Conservation (phyloP, 768 basidiomycete genomes). For the Plicaturopsis crispa region DNA sequence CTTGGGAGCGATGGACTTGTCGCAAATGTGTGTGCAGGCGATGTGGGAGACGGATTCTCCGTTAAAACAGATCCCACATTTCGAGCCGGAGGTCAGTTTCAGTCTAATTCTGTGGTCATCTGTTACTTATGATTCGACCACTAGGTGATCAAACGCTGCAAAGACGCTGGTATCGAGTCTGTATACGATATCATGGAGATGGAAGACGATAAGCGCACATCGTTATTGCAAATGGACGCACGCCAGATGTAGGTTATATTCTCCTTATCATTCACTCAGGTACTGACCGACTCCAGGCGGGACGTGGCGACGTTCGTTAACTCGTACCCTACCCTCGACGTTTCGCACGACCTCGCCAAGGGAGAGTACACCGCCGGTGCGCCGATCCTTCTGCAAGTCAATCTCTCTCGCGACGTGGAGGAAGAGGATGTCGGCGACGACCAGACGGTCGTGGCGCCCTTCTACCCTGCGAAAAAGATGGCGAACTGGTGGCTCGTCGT, state of each 20-base stretch:
- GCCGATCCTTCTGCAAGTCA: conserved; percentile 76
- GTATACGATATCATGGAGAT: conserved; percentile 99
- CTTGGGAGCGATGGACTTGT: conserved; percentile 93
- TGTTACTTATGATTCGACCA: neutral
- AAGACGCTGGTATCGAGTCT: conserved; percentile 71
- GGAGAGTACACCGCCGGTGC: conserved; percentile 81
- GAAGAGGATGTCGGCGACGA: conserved; percentile 52
- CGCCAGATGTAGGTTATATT: conserved; percentile 81
- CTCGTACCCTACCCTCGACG: conserved; percentile 94
- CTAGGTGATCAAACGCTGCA: conserved; percentile 80
- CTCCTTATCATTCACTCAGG: neutral
- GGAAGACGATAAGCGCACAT: conserved; percentile 85
- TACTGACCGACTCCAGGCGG: conserved; percentile 65
- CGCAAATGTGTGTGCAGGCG: conserved; percentile 97
- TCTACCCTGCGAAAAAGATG: conserved; percentile 85
- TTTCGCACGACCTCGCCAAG: conserved; percentile 77
- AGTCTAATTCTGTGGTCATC: neutral
- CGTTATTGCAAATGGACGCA: conserved; percentile 77
- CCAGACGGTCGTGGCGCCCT: conserved; percentile 86
- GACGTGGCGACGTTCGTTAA: conserved; percentile 96
- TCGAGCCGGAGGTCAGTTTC: conserved; percentile 70
- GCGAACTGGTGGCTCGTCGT: conserved; percentile 98
- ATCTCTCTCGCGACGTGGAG: conserved; percentile 75
- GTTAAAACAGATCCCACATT: conserved; percentile 93
- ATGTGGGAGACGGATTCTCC: conserved; percentile 98